These are phyloP conservation scores for Lodderomyces parapsilosis DNA, from an alignment of 1,139 yeast species.

Conservation along the genomic window DNA sequence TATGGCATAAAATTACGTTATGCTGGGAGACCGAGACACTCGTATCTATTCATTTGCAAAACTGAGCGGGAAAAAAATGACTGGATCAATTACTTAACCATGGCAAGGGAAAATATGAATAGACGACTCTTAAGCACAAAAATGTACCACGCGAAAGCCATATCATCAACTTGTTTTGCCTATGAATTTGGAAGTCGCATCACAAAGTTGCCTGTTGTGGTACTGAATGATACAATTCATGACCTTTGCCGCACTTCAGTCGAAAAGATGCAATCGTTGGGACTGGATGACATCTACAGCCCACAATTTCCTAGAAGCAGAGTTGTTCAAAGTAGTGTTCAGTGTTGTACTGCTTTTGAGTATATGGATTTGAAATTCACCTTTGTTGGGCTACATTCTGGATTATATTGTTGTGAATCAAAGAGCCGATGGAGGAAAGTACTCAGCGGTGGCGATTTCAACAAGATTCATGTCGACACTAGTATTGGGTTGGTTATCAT, in stretches of 20 bases:
- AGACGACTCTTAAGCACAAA: conserved; percentile 45
- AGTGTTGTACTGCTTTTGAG: conserved; percentile 26
- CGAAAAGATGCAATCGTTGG: conserved; percentile 21
- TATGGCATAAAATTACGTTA: conserved; percentile 42
- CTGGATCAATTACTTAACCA: conserved; percentile 59
- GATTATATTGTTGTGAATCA: conserved; percentile 49
- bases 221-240: conserved; percentile 64
- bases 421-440: conserved; percentile 62
- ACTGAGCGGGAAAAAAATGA: conserved; percentile 52
- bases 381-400: conserved; percentile 35
- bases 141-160: conserved; percentile 53
- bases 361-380: conserved; percentile 25
- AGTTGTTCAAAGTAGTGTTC: conserved; percentile 28
- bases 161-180: conserved; percentile 64
- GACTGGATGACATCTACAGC: conserved; percentile 31
- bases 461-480: conserved; percentile 62
- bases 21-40: conserved; percentile 45
- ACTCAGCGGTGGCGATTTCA: conserved; percentile 51
- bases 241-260: conserved; percentile 24
- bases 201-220: conserved; percentile 56
- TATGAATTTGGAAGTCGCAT: conserved; percentile 59
- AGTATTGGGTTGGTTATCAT: conserved; percentile 58
- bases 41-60: conserved; percentile 58
- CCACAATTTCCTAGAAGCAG: conserved; percentile 21
- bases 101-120: conserved; percentile 55